These are phyloP conservation scores for Ophiostoma ips DNA, from an alignment of 2,329 filamentous ascomycete genomes.

Conservation along the genomic window DNA sequence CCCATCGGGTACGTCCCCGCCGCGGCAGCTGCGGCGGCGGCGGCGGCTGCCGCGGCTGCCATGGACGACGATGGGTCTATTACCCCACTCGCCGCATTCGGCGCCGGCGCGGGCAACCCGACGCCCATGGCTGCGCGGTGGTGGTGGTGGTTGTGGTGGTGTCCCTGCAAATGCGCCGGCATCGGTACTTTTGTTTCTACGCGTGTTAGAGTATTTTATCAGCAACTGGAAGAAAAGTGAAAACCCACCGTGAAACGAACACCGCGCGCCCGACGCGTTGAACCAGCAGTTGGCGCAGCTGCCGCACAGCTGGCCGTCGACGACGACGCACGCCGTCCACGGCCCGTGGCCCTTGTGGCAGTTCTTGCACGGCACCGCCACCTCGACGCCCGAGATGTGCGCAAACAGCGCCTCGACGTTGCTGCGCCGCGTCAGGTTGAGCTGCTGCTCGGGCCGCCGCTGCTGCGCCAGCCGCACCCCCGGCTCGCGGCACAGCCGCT, in stretches of 20 bases:
- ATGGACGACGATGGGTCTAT: conserved; percentile 4
- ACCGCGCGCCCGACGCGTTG: conserved; percentile 45
- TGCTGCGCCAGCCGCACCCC: conserved; percentile 37
- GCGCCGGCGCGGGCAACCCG: neutral
- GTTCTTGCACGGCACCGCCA: conserved; percentile 40
- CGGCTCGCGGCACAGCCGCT: conserved; percentile 34
- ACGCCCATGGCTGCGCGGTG: too few species aligned
- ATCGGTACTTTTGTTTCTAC: conserved; percentile 10
- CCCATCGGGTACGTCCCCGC: conserved; percentile 1
- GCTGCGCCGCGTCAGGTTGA: conserved; percentile 43
- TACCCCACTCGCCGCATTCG: conserved; percentile 2
- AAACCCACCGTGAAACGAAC: conserved; percentile 41
- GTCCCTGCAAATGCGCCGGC: conserved; percentile 31
- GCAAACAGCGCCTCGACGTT: conserved; percentile 47
- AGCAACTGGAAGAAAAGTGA: neutral
- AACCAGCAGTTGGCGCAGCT: conserved; percentile 52
- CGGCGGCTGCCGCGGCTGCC: neutral
- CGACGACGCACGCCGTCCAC: conserved; percentile 45
- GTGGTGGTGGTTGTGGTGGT: too few species aligned
- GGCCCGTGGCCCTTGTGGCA: conserved; percentile 47
- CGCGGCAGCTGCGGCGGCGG: conserved; percentile 3
- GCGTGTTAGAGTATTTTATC: neutral
- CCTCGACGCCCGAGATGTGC: conserved; percentile 38
- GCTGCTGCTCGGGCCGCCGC: conserved; percentile 37
- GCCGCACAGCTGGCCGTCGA: conserved; percentile 45